phyloP scores from a whole-genome alignment of 148 eudicot genomes.

The Chenopodium suecicum region DNA sequence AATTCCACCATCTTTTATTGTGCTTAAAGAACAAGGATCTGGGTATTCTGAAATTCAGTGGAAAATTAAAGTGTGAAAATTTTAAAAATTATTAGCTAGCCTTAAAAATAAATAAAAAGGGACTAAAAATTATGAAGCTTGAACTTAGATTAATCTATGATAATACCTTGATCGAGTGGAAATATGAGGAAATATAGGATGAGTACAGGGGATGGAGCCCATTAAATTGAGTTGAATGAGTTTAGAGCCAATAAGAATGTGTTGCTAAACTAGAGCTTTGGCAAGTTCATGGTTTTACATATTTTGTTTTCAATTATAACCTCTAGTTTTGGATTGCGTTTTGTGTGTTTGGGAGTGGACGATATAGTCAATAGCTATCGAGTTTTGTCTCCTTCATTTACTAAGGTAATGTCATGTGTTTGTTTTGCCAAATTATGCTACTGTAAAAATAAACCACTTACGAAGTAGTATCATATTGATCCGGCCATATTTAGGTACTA shows the following conservation, averaged over 20 bases:
- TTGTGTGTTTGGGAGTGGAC: background rate
- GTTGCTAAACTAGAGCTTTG: background rate
- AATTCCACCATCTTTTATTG: slow-evolving; percentile 36
- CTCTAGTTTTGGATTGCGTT: slow-evolving; percentile 28
- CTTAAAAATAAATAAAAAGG: background rate
- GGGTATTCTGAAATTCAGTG: slow-evolving; percentile 21
- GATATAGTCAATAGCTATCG: too few species aligned
- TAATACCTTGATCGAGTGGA: slow-evolving; percentile 23
- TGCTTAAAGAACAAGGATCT: slow-evolving; percentile 25
- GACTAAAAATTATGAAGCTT: background rate
- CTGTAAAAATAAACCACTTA: too few species aligned
- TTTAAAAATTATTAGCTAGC: background rate
- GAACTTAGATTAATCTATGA: background rate
- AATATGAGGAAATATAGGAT: slow-evolving; percentile 17
- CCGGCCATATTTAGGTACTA: too few species aligned
- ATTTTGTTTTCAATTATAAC: background rate
- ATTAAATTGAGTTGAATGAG: background rate
- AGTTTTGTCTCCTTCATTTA: too few species aligned
- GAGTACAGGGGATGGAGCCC: slow-evolving; percentile 33
- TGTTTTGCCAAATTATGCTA: too few species aligned
- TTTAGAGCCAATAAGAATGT: background rate
- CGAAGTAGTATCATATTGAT: too few species aligned
- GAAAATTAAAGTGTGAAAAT: too few species aligned
- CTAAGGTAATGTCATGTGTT: too few species aligned
- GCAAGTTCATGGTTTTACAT: background rate